Evolutionary conservation across 805 yeast genomes (phyloP), one percentile per base, ranked within the genome.

Genomic region (Yamadazyma ubonensis): DNA sequence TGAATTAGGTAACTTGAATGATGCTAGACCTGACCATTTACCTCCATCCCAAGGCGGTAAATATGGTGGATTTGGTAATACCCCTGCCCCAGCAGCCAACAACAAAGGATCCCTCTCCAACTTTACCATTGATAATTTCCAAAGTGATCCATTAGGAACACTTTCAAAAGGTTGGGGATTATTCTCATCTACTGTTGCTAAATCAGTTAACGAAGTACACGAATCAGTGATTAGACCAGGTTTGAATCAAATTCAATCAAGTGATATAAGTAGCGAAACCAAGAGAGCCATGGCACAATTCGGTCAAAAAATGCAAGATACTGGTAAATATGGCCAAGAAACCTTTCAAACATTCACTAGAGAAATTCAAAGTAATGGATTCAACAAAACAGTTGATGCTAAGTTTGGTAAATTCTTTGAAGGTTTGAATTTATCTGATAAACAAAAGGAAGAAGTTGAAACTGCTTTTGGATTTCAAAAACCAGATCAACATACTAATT

Each of bases 1-100:
- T 10, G 73, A 75, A 19, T 70, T 90, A 40, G 96, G 97, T 11
- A 72, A 78, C 14, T 70, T 71, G 39, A 90, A 90, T 61, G 81
- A 79, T 6, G 44, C 70, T 14, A 77, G 95, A 59, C 86, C 97
- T 2, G 87, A 76, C 1, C 67, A 84, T 59, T 58, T 88, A 37
- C 95, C 91, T 2, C 98, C 98, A 20, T 84, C 91, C 9, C 88
- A 90, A 64, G 98, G 98, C 46, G 98, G 97, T 36, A 85, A 81
- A 58, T 90, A 81, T 58, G 81, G 79, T 46, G 98, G 98, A 1
- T 90, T 91, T 65, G 98, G 98, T 26, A 86, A 81, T 51, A 76
- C 88, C 0, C 87, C 90, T 3, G 71, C 68, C 18, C 78, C 83
- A 20, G 50, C 49, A 8, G 56, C 51, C 34, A 29, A 50, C 10